Evolutionary conservation across 2,329 filamentous ascomycete species (phyloP), one percentile per base, ranked within the genome.

Genomic region (Ceratocystis cacaofunesta): DNA sequence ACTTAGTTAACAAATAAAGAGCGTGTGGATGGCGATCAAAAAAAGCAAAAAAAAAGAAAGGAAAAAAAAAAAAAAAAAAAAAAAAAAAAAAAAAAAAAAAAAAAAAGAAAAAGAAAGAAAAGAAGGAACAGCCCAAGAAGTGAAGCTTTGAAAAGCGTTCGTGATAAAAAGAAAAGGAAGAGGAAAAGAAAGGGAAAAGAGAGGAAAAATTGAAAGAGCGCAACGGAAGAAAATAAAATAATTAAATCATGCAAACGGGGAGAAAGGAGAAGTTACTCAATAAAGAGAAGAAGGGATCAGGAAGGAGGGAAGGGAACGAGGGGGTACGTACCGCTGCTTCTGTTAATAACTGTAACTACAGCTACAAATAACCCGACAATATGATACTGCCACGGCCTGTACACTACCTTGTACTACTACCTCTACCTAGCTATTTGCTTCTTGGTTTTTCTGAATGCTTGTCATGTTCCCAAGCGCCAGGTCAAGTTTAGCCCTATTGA

Each of bases 21-120:
- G 55, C 55, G 55, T 58, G 55, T 36, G 15, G 55, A 8, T 30
- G 28, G n/a, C 52, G 32, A 71, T 70, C 32, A 65, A 68, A 64
- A 32, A 62, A 22, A 64, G 30, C 28, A 10, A 61, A 55, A 61
- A 55, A 61, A 61, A 62, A 50, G 58, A 41, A 58, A 64, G 28
- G 25, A 60, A 10, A 15, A 44, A 12, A 10, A 8, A 28, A 12
- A 60, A n/a, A 25, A 55, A 4, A 67, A 65, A 41, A 25, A 25
- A 50, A 65, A 8, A n/a, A 65, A 17, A 64, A n/a, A 12, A 68
- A 46, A 15, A 65, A 8, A 17, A n/a, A 50, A 17, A 22, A 36
- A 10, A 8, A 28, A 12, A 60, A n/a, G 32, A 55, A 4, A 67
- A 65, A 41, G 32, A 25, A 50, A 65, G 15, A n/a, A 65, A 17